Conservation (phyloP, 306 rosid genomes). For the Vigna trinervia region DNA sequence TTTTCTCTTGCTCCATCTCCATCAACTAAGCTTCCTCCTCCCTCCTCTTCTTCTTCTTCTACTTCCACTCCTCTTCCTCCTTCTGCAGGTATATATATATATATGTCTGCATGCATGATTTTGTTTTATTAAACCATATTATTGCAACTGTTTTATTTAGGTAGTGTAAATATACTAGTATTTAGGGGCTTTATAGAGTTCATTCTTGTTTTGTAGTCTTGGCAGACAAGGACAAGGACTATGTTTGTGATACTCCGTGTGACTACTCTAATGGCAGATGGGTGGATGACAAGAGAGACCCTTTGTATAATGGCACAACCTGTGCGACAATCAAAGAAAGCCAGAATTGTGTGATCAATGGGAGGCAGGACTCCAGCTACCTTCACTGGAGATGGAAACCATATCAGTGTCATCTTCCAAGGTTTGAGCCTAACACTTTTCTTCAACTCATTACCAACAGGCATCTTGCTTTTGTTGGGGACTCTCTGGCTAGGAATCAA, state of each 20-base stretch:
- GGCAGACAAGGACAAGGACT: slow-evolving; percentile 51
- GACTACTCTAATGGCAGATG: slow-evolving; percentile 71
- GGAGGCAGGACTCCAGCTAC: slow-evolving; percentile 59
- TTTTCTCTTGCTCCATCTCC: slow-evolving; percentile 41
- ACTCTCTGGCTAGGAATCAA: slow-evolving; percentile 86
- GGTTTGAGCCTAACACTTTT: slow-evolving; percentile 73
- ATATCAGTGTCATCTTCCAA: slow-evolving; percentile 58
- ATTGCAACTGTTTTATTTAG: not conserved
- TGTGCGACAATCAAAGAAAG: slow-evolving; percentile 67
- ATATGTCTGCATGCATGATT: not conserved
- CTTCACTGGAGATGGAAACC: slow-evolving; percentile 86
- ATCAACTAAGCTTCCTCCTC: slow-evolving; percentile 33
- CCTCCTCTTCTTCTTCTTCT: slow-evolving; percentile 28
- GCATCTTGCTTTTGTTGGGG: slow-evolving; percentile 76
- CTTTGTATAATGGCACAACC: slow-evolving; percentile 69
- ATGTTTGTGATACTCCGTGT: slow-evolving; percentile 47
- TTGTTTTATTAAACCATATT: not conserved
- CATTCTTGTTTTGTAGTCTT: not conserved
- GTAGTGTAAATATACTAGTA: not conserved
- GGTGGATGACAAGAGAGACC: slow-evolving; percentile 60
- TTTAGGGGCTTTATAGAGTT: not conserved
- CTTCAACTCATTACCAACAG: slow-evolving; percentile 59
- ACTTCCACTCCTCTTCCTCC: not conserved
- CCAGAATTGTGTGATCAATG: slow-evolving; percentile 72
- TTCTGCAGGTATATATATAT: slow-evolving; percentile 33